A percentile compares a stretch with the other conserved stretches of the same genome.
These are phyloP conservation scores for Lachnellula subtilissima DNA, from an alignment of 2,329 filamentous ascomycete genomes.

Conservation along the genomic window DNA sequence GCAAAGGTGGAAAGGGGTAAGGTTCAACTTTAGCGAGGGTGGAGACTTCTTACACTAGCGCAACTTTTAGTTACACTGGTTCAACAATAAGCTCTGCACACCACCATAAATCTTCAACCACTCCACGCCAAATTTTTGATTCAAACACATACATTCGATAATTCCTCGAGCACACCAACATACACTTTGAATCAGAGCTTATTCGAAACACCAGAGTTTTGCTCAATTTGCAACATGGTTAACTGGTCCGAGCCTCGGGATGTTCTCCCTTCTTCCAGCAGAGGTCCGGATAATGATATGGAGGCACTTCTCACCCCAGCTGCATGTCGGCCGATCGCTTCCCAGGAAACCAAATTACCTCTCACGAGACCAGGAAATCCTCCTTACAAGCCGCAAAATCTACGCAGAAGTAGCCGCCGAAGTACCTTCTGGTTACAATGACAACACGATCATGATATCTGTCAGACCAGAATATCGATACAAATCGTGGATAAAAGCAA, in stretches of 20 bases:
- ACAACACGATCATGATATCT: slow-evolving; percentile 10
- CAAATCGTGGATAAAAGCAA: slow-evolving; percentile 11
- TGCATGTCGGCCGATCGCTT: slow-evolving; percentile 11
- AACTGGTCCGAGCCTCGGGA: slow-evolving; percentile 11
- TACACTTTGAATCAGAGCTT: slow-evolving; percentile 10
- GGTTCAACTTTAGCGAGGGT: too few relatives aligned
- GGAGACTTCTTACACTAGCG: too few relatives aligned
- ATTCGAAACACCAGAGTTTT: neutral
- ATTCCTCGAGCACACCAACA: slow-evolving; percentile 1
- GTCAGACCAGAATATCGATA: slow-evolving; percentile 9
- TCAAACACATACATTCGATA: slow-evolving; percentile 1
- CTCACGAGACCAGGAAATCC: slow-evolving; percentile 14
- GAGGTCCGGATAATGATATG: slow-evolving; percentile 13
- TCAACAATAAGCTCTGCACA: too few relatives aligned
- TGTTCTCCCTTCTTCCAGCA: slow-evolving; percentile 11
- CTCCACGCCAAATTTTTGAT: neutral
- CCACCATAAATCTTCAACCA: too few relatives aligned
- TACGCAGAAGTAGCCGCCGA: slow-evolving; percentile 14
- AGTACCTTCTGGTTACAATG: slow-evolving; percentile 13
- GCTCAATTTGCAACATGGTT: slow-evolving; percentile 11
- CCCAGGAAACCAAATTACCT: slow-evolving; percentile 10
- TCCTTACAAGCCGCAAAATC: slow-evolving; percentile 12
- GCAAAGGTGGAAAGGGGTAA: too few relatives aligned
- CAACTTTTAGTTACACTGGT: too few relatives aligned
- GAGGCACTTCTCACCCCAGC: slow-evolving; percentile 9